Conservation (phyloP, 768 basidiomycete genomes). For the Plicaturopsis crispa region DNA sequence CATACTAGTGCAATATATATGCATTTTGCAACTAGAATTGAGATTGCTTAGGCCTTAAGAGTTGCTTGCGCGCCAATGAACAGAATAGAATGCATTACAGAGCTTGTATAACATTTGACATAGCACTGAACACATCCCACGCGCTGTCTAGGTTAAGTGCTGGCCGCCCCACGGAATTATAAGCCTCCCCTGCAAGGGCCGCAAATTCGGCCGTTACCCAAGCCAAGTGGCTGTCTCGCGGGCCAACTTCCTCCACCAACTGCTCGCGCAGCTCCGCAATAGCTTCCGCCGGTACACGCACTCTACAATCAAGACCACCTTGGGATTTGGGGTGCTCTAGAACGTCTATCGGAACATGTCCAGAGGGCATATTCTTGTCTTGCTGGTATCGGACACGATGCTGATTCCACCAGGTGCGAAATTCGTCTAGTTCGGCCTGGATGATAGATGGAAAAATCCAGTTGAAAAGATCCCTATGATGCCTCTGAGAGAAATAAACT, state of each 20-base stretch:
- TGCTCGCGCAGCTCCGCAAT: slow-evolving; percentile 3
- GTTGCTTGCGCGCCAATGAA: no score
- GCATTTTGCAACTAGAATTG: no score
- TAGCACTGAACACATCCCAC: no score
- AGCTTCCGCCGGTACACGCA: slow-evolving; percentile 6
- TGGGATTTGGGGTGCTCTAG: slow-evolving; percentile 4
- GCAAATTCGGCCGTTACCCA: slow-evolving; percentile 6
- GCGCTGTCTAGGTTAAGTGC: no score
- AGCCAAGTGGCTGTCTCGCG: slow-evolving; percentile 1
- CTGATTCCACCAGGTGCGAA: slow-evolving; percentile 13
- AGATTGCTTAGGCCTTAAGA: no score
- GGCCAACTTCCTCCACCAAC: slow-evolving; percentile 6
- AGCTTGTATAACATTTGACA: no score
- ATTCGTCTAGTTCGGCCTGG: slow-evolving; percentile 11
- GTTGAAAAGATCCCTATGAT: slow-evolving; percentile 9
- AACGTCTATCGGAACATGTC: slow-evolving; percentile 9
- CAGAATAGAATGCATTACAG: no score
- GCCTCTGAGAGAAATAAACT: no score
- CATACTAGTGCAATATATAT: no score
- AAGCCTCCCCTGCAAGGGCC: no score
- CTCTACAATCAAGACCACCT: slow-evolving; percentile 9
- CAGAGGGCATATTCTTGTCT: slow-evolving; percentile 14
- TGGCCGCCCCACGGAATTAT: no score
- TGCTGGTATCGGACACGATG: slow-evolving; percentile 13
- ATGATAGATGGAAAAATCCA: slow-evolving; percentile 13